phyloP scores from a whole-genome alignment of 352 stramenopile genomes.

The Phytophthora tubulina region DNA sequence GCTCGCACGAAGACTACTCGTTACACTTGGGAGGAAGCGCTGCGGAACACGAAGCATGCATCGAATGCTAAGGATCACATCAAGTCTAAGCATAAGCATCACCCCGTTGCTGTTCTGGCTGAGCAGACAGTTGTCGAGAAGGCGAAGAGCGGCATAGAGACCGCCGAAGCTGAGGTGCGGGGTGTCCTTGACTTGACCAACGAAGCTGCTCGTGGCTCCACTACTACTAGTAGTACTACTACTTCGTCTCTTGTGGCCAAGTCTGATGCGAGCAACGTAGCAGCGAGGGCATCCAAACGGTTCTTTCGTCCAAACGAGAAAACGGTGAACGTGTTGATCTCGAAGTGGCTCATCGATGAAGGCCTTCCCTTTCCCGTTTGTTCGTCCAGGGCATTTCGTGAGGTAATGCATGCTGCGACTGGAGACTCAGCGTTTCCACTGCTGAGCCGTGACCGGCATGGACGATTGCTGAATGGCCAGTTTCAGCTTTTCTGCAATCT shows the following conservation, averaged over 20 bases:
- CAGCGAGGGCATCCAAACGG: not conserved
- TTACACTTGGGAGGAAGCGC: not conserved
- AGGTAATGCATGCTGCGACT: not conserved
- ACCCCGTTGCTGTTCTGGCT: no score
- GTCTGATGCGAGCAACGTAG: not conserved
- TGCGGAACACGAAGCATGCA: not conserved
- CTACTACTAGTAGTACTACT: not conserved
- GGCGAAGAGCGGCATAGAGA: not conserved
- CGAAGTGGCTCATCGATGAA: not conserved
- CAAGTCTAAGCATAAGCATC: no score
- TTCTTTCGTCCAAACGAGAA: not conserved
- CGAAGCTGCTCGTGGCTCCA: not conserved
- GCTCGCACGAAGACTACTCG: not conserved
- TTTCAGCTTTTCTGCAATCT: constrained; percentile 1
- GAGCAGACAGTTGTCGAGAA: not conserved
- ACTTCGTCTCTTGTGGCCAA: not conserved
- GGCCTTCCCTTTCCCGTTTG: not conserved
- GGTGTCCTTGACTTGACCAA: not conserved
- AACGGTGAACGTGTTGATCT: not conserved
- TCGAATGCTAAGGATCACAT: not conserved
- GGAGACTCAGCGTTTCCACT: not conserved
- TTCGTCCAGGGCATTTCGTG: not conserved
- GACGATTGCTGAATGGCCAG: not conserved
- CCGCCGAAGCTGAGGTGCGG: not conserved
- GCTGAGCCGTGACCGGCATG: not conserved